Evolutionary conservation across 345 rosid species (phyloP).

Genomic region (Bruguiera parviflora): DNA sequence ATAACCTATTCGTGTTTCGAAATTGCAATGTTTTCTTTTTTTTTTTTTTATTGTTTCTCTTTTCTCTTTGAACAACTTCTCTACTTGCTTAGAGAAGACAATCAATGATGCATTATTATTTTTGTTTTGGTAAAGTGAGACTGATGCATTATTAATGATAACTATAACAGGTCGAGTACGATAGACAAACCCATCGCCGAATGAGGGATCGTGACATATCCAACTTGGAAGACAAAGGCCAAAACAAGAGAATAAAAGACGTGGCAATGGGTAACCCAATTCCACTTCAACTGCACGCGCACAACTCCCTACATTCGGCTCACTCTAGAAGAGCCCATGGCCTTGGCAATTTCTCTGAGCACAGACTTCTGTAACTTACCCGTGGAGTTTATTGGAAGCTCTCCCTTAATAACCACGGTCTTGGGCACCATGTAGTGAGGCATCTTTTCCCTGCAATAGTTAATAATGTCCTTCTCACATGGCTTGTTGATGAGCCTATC

Average conservation of each 20-base stretch:
- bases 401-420: conserved; percentile 49
- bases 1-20: no score
- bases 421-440: conserved; percentile 82
- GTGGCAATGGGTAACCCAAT: background rate
- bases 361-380: conserved; percentile 69
- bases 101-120: no score
- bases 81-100: no score
- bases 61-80: no score
- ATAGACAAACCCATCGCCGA: no score
- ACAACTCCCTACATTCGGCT: conserved; percentile 1
- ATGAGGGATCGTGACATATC: no score
- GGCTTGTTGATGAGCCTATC: background rate
- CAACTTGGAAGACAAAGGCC: background rate
- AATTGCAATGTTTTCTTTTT: no score
- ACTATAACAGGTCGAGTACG: no score
- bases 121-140: no score
- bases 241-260: background rate
- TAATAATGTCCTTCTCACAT: conserved; percentile 42
- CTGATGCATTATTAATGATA: no score
- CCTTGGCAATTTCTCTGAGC: conserved; percentile 51
- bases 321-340: background rate
- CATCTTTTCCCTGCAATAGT: conserved; percentile 51
- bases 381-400: conserved; percentile 71
- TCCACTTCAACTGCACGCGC: background rate
- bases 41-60: no score